phyloP scores from a whole-genome alignment of 345 rosid species.

The Geranium brycei region DNA sequence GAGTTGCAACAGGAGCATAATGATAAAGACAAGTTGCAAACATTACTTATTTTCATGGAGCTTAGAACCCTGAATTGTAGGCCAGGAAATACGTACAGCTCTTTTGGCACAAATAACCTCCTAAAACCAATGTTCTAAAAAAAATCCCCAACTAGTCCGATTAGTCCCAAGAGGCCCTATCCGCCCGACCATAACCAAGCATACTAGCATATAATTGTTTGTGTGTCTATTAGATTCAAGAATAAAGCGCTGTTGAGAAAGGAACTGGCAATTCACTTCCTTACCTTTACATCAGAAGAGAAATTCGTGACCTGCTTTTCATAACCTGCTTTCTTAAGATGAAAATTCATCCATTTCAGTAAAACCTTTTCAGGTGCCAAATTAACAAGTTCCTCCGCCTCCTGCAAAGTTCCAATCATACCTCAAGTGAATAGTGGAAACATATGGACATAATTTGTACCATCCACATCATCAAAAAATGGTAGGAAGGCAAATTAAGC shows the following conservation, averaged over 20 bases:
- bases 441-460: background rate
- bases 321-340: slow-evolving; percentile 88
- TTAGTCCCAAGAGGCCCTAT: too few relatives aligned
- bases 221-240: background rate
- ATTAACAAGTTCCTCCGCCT: slow-evolving; percentile 85
- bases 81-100: too few relatives aligned
- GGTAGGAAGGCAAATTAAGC: too few relatives aligned
- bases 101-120: too few relatives aligned
- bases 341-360: slow-evolving; percentile 97
- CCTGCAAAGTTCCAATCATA: slow-evolving; percentile 31
- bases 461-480: too few relatives aligned
- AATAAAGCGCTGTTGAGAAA: background rate
- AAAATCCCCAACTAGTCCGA: too few relatives aligned
- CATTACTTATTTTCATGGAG: too few relatives aligned
- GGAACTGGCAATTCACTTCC: background rate
- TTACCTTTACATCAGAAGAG: slow-evolving; percentile 91
- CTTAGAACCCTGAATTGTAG: too few relatives aligned
- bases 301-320: slow-evolving; percentile 82
- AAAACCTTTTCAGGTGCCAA: slow-evolving; percentile 90
- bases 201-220: background rate
- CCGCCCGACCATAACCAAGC: background rate
- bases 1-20: too few relatives aligned
- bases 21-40: too few relatives aligned
- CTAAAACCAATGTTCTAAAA: too few relatives aligned
- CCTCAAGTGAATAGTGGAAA: background rate